Percentiles rank a stretch among this genome's conserved stretches.
phyloP scores from a whole-genome alignment of 2,329 filamentous ascomycete genomes.

The Westerdykella aurantiaca region DNA sequence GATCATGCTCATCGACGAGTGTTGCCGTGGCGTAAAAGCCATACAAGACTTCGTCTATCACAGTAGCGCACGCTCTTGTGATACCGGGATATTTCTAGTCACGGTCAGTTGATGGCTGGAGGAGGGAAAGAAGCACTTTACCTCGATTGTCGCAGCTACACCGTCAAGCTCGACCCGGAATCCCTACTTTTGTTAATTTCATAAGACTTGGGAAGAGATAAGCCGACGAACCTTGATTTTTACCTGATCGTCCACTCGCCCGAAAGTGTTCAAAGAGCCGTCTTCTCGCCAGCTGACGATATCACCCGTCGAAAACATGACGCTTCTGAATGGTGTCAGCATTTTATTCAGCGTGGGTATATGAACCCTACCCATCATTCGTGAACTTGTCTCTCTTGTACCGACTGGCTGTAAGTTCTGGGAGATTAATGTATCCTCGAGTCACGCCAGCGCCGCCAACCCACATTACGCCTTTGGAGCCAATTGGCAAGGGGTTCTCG shows the following conservation, averaged over 20 bases:
- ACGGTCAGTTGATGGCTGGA: conserved; percentile 16
- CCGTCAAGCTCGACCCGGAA: conserved; percentile 58
- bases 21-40: conserved; percentile 46
- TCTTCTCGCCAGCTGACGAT: conserved; percentile 51
- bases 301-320: conserved; percentile 59
- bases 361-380: conserved; percentile 43
- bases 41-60: conserved; percentile 47
- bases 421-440: conserved; percentile 51
- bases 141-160: conserved; percentile 39
- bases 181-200: conserved; percentile 35
- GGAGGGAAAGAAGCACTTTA: neutral
- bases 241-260: conserved; percentile 56
- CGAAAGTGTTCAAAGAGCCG: conserved; percentile 51
- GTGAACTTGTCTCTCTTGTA: conserved; percentile 50
- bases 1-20: conserved; percentile 20
- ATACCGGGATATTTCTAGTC: conserved; percentile 44
- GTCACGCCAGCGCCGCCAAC: conserved; percentile 53
- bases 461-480: conserved; percentile 51
- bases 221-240: conserved; percentile 46
- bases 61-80: conserved; percentile 44
- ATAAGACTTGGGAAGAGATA: neutral
- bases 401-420: conserved; percentile 46
- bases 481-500: conserved; percentile 42
- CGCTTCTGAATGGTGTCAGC: conserved; percentile 15
- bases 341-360: neutral